These are phyloP conservation scores for Hypoxylon fuscum DNA, from an alignment of 495 filamentous ascomycete species.

Conservation along the genomic window DNA sequence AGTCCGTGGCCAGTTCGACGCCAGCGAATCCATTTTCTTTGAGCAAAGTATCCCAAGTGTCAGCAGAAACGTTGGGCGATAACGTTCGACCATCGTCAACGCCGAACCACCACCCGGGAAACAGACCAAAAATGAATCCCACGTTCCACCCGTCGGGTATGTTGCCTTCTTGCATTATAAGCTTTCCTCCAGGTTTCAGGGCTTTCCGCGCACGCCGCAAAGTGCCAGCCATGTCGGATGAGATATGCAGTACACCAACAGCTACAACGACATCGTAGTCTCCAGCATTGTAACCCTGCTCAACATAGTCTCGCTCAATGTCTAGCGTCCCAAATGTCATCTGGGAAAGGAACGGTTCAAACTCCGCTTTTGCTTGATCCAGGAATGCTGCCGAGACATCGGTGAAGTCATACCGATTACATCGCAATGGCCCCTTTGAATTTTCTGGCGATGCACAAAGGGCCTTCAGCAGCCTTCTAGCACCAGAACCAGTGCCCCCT, in stretches of 20 bases:
- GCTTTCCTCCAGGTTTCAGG: conserved; percentile 51
- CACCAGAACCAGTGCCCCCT: conserved; percentile 49
- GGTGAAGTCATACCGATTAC: conserved; percentile 54
- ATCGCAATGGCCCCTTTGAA: conserved; percentile 7
- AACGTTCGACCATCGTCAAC: conserved; percentile 31
- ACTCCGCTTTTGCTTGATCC: conserved; percentile 42
- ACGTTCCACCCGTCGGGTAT: conserved; percentile 33
- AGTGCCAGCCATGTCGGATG: conserved; percentile 40
- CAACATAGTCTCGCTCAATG: conserved; percentile 27
- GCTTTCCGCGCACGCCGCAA: conserved; percentile 45
- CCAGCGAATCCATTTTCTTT: conserved; percentile 52
- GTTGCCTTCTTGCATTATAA: conserved; percentile 46
- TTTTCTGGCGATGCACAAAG: conserved; percentile 16
- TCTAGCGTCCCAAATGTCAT: conserved; percentile 45
- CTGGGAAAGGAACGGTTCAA: conserved; percentile 6
- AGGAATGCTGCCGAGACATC: conserved; percentile 62
- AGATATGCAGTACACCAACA: conserved; percentile 56
- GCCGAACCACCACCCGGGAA: conserved; percentile 62
- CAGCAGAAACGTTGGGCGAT: conserved; percentile 43
- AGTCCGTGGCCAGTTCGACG: conserved; percentile 43
- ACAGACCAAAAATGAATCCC: conserved; percentile 49
- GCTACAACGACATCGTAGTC: conserved; percentile 52
- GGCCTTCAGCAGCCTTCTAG: conserved; percentile 12
- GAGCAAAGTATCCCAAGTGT: conserved; percentile 51
- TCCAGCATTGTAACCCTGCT: conserved; percentile 38